A percentile compares a stretch with the other conserved stretches of the same genome.
These are phyloP conservation scores for Imleria badia DNA, from an alignment of 768 basidiomycete genomes.

Conservation along the genomic window DNA sequence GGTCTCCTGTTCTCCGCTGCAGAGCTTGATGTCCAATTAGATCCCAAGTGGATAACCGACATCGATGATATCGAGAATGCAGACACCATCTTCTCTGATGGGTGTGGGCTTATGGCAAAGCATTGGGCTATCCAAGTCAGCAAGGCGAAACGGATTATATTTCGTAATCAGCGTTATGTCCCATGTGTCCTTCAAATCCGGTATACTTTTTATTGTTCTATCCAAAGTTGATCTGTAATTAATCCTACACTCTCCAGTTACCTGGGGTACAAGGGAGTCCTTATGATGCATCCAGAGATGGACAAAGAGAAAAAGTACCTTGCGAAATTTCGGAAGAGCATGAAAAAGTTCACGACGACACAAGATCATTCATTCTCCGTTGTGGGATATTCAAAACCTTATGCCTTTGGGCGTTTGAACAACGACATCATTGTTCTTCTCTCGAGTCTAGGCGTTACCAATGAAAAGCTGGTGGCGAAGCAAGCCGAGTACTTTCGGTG, in stretches of 20 bases:
- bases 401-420: slow-evolving; percentile 64
- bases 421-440: slow-evolving; percentile 69
- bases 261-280: slow-evolving; percentile 69
- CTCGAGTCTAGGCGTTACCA: slow-evolving; percentile 58
- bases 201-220: slow-evolving; percentile 36
- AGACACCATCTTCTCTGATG: slow-evolving; percentile 65
- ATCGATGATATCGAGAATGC: slow-evolving; percentile 57
- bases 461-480: slow-evolving; percentile 52
- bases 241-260: slow-evolving; percentile 41
- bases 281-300: slow-evolving; percentile 65
- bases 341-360: slow-evolving; percentile 66
- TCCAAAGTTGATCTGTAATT: not conserved
- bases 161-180: slow-evolving; percentile 55
- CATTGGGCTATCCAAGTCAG: slow-evolving; percentile 52
- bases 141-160: slow-evolving; percentile 53
- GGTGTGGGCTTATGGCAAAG: slow-evolving; percentile 63
- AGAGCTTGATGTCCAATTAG: slow-evolving; percentile 54
- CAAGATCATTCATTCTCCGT: slow-evolving; percentile 63
- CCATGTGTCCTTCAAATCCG: slow-evolving; percentile 65
- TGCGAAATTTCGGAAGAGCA: slow-evolving; percentile 63
- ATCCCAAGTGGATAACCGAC: slow-evolving; percentile 49
- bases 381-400: slow-evolving; percentile 62
- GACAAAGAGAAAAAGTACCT: slow-evolving; percentile 45
- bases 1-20: slow-evolving; percentile 67
- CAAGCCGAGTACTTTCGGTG: slow-evolving; percentile 60